phyloP scores from a whole-genome alignment of 192 early-diverging fungal species.

The Mortierella claussenii region DNA sequence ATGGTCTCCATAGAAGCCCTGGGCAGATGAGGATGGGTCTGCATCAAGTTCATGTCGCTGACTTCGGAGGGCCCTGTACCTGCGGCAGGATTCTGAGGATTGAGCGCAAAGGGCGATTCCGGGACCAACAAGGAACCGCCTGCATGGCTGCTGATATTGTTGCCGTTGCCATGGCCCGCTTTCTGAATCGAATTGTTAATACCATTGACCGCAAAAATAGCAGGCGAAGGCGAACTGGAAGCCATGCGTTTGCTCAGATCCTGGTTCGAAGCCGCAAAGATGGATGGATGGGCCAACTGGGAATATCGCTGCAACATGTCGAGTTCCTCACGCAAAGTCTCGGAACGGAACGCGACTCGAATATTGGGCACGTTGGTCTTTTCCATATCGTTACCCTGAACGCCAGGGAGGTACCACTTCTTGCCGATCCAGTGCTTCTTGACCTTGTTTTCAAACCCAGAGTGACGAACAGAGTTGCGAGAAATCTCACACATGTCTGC shows the following conservation, averaged over 20 bases:
- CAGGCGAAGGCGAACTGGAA: slow-evolving; percentile 34
- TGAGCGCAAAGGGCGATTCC: slow-evolving; percentile 41
- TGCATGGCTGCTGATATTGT: neutral
- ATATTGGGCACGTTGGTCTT: slow-evolving; percentile 96
- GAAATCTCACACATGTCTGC: slow-evolving; percentile 98
- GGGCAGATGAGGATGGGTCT: slow-evolving; percentile 44
- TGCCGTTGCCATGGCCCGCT: neutral
- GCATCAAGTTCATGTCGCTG: slow-evolving; percentile 21
- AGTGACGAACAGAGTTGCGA: slow-evolving; percentile 89
- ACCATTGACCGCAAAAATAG: slow-evolving; percentile 23
- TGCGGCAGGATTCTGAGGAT: slow-evolving; percentile 3
- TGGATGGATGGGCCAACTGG: slow-evolving; percentile 33
- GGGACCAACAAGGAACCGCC: neutral
- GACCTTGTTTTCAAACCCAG: slow-evolving; percentile 90
- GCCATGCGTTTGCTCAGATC: slow-evolving; percentile 52
- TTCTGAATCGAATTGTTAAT: no score
- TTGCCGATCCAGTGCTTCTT: slow-evolving; percentile 96
- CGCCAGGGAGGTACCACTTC: slow-evolving; percentile 80
- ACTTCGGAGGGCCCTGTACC: neutral
- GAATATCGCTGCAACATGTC: slow-evolving; percentile 61
- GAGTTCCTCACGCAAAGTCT: slow-evolving; percentile 89
- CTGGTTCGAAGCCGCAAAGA: slow-evolving; percentile 25
- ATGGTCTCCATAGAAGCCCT: slow-evolving; percentile 23
- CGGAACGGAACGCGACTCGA: slow-evolving; percentile 85
- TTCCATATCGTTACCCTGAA: slow-evolving; percentile 87